Percentiles rank a stretch among this genome's conserved stretches.
Evolutionary conservation across 768 basidiomycete species (phyloP).

Genomic region (Lactifluus echinatus): DNA sequence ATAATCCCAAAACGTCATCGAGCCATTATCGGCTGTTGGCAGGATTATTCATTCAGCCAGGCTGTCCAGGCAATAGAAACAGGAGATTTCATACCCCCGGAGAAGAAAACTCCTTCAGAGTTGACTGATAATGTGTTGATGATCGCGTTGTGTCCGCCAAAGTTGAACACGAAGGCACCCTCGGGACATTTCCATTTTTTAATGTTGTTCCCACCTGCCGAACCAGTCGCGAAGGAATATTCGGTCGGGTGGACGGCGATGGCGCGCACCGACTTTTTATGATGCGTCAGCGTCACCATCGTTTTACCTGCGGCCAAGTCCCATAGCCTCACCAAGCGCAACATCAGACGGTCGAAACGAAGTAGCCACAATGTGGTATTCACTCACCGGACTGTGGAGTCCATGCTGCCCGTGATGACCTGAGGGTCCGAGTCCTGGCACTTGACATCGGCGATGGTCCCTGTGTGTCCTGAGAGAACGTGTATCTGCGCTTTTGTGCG

Average conservation of each 20-base stretch:
- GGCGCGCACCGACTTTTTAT: slow-evolving; percentile 95
- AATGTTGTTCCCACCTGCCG: slow-evolving; percentile 98
- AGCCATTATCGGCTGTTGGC: slow-evolving; percentile 79
- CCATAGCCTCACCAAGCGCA: slow-evolving; percentile 60
- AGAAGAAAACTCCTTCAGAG: slow-evolving; percentile 93
- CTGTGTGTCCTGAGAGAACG: slow-evolving; percentile 87
- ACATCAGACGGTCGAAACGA: slow-evolving; percentile 2
- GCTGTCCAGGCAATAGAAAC: background rate
- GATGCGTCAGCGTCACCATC: slow-evolving; percentile 94
- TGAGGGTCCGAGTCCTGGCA: slow-evolving; percentile 97
- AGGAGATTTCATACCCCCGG: slow-evolving; percentile 58
- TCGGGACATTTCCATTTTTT: slow-evolving; percentile 99
- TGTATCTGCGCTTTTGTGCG: slow-evolving; percentile 94
- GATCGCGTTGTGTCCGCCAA: slow-evolving; percentile 92
- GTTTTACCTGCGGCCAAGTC: slow-evolving; percentile 97
- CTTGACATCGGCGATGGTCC: slow-evolving; percentile 90
- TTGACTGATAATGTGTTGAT: slow-evolving; percentile 95
- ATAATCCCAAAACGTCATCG: slow-evolving; percentile 91
- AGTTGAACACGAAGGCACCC: slow-evolving; percentile 93
- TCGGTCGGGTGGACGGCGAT: slow-evolving; percentile 94
- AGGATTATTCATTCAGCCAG: background rate
- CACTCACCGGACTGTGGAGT: slow-evolving; percentile 81
- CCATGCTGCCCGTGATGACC: slow-evolving; percentile 97
- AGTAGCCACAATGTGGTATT: background rate
- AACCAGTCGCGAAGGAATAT: slow-evolving; percentile 92